Evolutionary conservation across 1,284 basidiomycete genomes (phyloP).

Genomic region (Papiliotrema nemorosa): DNA sequence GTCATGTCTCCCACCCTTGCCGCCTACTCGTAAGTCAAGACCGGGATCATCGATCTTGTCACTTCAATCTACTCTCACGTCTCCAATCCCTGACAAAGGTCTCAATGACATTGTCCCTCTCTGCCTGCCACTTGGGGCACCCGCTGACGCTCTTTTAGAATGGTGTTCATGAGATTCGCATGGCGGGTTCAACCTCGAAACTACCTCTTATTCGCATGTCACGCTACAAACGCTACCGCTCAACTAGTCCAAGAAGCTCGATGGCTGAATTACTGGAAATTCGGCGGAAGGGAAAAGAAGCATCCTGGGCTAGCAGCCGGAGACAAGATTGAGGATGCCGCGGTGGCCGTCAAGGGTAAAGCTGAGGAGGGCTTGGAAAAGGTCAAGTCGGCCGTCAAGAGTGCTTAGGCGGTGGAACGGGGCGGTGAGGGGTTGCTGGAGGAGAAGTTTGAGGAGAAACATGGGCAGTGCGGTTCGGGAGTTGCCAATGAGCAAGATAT

Average conservation of each 20-base stretch:
- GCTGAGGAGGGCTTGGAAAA: slow-evolving; percentile 16
- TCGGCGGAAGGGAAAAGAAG: slow-evolving; percentile 46
- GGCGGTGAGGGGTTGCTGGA: too few relatives aligned
- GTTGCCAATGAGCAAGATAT: too few relatives aligned
- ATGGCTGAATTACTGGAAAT: slow-evolving; percentile 79
- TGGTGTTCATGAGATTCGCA: slow-evolving; percentile 95
- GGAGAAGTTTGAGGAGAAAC: too few relatives aligned
- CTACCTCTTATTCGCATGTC: slow-evolving; percentile 89
- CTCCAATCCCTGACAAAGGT: too few relatives aligned
- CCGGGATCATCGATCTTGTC: too few relatives aligned
- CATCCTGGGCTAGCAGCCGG: slow-evolving; percentile 20
- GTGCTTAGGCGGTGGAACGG: slow-evolving; percentile 9
- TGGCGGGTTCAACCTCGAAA: slow-evolving; percentile 94
- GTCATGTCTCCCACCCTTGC: slow-evolving; percentile 89
- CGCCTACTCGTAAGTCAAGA: slow-evolving; percentile 82
- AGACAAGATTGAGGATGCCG: slow-evolving; percentile 3
- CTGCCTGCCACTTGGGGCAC: background rate
- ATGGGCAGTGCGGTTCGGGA: too few relatives aligned
- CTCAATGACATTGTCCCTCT: background rate
- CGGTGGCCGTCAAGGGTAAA: slow-evolving; percentile 10
- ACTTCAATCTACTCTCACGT: too few relatives aligned
- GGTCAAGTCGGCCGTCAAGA: slow-evolving; percentile 24
- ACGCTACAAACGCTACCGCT: slow-evolving; percentile 82
- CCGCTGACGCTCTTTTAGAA: slow-evolving; percentile 50
- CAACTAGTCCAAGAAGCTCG: slow-evolving; percentile 77